Evolutionary conservation across 352 stramenopile genomes (phyloP).

Genomic region (Pythium apleroticum): DNA sequence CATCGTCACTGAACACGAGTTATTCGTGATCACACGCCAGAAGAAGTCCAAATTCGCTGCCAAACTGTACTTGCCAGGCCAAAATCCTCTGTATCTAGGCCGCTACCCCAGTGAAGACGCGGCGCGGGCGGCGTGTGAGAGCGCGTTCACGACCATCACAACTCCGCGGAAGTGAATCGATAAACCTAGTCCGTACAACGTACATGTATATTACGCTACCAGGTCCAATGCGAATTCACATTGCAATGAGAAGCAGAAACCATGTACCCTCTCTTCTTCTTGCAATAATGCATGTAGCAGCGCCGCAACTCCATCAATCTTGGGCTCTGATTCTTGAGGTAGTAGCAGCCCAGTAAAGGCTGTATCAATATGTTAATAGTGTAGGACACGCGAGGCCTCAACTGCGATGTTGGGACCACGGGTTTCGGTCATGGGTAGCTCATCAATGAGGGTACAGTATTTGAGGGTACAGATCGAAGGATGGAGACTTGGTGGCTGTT

Average conservation of each 20-base stretch:
- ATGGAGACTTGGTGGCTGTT: too few species aligned
- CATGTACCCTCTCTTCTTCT: too few species aligned
- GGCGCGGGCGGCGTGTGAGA: conserved; percentile 58
- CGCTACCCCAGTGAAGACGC: conserved; percentile 66
- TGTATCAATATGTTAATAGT: too few species aligned
- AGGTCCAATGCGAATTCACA: too few species aligned
- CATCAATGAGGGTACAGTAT: too few species aligned
- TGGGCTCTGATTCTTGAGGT: conserved; percentile 93
- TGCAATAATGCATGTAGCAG: conserved; percentile 92
- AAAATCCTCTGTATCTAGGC: conserved; percentile 70
- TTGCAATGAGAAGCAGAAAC: too few species aligned
- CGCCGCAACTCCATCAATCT: conserved; percentile 91
- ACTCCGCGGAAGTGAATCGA: conserved; percentile 48
- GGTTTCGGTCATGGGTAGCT: too few species aligned
- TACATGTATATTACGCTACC: too few species aligned
- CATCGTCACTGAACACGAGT: conserved; percentile 25
- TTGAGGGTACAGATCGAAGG: too few species aligned
- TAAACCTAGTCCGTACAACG: too few species aligned
- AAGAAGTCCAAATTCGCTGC: conserved; percentile 65
- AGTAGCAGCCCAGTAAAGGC: conserved; percentile 93
- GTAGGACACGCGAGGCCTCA: conserved; percentile 93
- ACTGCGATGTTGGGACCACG: conserved; percentile 98
- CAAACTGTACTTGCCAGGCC: conserved; percentile 53
- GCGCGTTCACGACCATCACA: conserved; percentile 49
- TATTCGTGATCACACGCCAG: conserved; percentile 56